A percentile compares a stretch with the other conserved stretches of the same genome.
Conservation (phyloP, 2,329 filamentous ascomycete genomes). For the Penicillium nordicum region DNA sequence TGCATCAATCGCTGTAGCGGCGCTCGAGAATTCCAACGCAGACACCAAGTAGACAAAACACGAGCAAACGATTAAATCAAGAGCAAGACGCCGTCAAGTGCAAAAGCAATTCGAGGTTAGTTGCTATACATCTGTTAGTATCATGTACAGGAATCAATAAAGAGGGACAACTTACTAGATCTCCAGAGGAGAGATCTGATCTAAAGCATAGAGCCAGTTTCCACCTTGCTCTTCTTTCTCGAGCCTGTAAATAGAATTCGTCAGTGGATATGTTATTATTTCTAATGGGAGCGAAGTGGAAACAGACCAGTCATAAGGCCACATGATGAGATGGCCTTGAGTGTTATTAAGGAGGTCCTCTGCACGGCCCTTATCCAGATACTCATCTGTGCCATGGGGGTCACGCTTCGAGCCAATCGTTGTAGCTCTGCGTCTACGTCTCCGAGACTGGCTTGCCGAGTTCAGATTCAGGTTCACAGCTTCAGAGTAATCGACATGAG, state of each 20-base stretch:
- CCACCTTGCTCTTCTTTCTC: constrained; percentile 85
- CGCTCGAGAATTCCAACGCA: constrained; percentile 8
- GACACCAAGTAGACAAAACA: background rate
- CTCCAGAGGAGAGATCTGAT: constrained; percentile 91
- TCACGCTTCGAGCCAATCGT: constrained; percentile 48
- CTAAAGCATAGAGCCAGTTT: constrained; percentile 96
- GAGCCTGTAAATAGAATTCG: constrained; percentile 51
- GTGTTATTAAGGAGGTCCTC: constrained; percentile 77
- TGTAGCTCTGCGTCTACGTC: constrained; percentile 43
- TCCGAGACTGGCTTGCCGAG: constrained; percentile 33
- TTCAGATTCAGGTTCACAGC: constrained; percentile 41
- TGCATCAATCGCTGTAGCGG: constrained; percentile 11
- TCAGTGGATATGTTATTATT: constrained; percentile 9
- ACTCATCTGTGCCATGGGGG: constrained; percentile 62
- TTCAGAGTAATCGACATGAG: constrained; percentile 40
- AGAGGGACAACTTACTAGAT: constrained; percentile 62
- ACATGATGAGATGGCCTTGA: constrained; percentile 84
- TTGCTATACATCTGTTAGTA: constrained; percentile 28
- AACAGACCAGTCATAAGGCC: constrained; percentile 83
- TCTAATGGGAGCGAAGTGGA: background rate
- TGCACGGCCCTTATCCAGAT: constrained; percentile 71
- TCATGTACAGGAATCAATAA: background rate
- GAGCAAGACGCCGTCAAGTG: constrained; percentile 12
- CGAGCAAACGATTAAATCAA: background rate
- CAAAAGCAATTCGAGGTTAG: constrained; percentile 22